phyloP scores from a whole-genome alignment of 1,284 basidiomycete genomes.

The Tausonia pullulans region DNA sequence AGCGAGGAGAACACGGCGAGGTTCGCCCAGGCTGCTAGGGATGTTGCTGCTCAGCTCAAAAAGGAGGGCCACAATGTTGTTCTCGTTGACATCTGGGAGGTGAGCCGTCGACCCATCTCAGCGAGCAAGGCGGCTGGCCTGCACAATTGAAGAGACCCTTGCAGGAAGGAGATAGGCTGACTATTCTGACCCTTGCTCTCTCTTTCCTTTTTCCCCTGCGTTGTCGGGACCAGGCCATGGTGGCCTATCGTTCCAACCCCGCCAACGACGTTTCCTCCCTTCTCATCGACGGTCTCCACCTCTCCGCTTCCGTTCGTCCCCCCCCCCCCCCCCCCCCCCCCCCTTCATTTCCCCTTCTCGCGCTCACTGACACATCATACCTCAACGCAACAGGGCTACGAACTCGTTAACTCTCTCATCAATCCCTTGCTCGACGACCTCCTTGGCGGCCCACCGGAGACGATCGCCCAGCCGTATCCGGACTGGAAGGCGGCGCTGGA shows the following conservation, averaged over 20 bases:
- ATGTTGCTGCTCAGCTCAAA: neutral
- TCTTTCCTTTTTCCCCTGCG: neutral
- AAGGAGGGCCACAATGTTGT: neutral
- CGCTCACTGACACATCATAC: too few relatives aligned
- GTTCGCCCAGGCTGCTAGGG: slow-evolving; percentile 9
- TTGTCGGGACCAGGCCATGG: slow-evolving; percentile 6
- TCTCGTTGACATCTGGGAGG: slow-evolving; percentile 12
- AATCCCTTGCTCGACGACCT: slow-evolving; percentile 3
- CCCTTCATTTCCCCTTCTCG: neutral
- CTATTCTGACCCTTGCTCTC: neutral
- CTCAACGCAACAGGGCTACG: slow-evolving; percentile 5
- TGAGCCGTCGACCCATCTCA: neutral
- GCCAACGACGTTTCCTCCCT: slow-evolving; percentile 5
- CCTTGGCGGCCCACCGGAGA: neutral
- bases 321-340: neutral
- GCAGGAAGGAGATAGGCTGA: neutral
- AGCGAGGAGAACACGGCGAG: slow-evolving; percentile 4
- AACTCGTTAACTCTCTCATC: slow-evolving; percentile 3
- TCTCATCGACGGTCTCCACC: slow-evolving; percentile 11
- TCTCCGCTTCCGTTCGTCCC: slow-evolving; percentile 3
- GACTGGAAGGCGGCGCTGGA: slow-evolving; percentile 2
- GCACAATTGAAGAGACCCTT: too few relatives aligned
- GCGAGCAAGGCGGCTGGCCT: too few relatives aligned
- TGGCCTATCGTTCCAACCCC: neutral
- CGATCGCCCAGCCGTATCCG: neutral